Evolutionary conservation across 305 asterid genomes (phyloP).

Genomic region (Fraxinus xanthoxyloides): DNA sequence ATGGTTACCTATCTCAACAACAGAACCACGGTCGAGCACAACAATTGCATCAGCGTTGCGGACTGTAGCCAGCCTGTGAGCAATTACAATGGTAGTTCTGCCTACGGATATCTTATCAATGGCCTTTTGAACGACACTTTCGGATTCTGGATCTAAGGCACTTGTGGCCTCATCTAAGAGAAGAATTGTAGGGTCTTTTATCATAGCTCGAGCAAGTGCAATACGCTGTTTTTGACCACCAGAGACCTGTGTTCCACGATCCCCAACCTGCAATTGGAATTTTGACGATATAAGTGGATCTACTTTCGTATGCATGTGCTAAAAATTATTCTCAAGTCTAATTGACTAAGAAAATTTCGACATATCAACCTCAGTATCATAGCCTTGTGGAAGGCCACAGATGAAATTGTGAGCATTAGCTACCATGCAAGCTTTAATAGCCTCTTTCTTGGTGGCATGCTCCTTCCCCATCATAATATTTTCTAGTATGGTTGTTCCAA

Average conservation of each 20-base stretch:
- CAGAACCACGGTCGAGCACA: conserved; percentile 64
- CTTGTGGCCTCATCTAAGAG: conserved; percentile 87
- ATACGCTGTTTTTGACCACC: conserved; percentile 88
- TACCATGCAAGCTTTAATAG: conserved; percentile 57
- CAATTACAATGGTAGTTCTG: conserved; percentile 72
- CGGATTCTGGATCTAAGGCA: conserved; percentile 74
- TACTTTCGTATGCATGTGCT: background rate
- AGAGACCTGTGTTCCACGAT: conserved; percentile 71
- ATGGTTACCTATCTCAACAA: conserved; percentile 67
- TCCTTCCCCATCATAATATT: conserved; percentile 80
- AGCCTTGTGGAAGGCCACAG: conserved; percentile 66
- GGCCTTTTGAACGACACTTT: conserved; percentile 66
- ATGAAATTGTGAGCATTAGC: conserved; percentile 77
- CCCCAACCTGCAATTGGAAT: conserved; percentile 57
- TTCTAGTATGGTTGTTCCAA: conserved; percentile 69
- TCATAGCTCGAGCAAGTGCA: conserved; percentile 83
- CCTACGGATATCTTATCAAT: conserved; percentile 64
- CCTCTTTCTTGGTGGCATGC: conserved; percentile 70
- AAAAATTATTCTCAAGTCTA: background rate
- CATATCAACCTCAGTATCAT: conserved; percentile 58
- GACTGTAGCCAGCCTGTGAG: conserved; percentile 79
- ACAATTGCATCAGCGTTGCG: conserved; percentile 61
- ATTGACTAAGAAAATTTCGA: background rate
- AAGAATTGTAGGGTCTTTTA: conserved; percentile 68
- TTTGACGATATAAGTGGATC: background rate